Percentiles rank a stretch among this genome's conserved stretches.
Conservation (phyloP, 2,329 filamentous ascomycete genomes). For the Hypoxylon sp. region DNA sequence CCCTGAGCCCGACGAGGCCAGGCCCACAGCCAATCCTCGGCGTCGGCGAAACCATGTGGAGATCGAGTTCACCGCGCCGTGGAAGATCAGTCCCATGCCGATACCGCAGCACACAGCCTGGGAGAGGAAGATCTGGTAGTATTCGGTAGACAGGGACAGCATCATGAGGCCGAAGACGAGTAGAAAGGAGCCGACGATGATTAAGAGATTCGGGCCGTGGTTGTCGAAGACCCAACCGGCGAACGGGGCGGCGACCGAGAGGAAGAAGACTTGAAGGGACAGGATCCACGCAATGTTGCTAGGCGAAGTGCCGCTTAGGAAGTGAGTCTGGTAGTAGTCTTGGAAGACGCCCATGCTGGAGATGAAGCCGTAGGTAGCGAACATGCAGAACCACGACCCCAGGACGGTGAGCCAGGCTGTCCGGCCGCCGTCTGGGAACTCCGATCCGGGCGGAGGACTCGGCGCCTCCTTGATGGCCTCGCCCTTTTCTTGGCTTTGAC, state of each 20-base stretch:
- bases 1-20: slow-evolving; percentile 58
- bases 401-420: too few relatives aligned
- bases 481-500: too few relatives aligned
- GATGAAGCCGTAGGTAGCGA: too few relatives aligned
- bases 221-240: slow-evolving; percentile 70
- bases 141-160: slow-evolving; percentile 56
- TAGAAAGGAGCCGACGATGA: slow-evolving; percentile 59
- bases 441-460: too few relatives aligned
- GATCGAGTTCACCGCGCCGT: slow-evolving; percentile 46
- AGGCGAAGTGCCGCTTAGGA: too few relatives aligned
- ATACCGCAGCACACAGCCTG: slow-evolving; percentile 47
- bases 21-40: slow-evolving; percentile 57
- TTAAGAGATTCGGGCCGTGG: slow-evolving; percentile 64
- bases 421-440: too few relatives aligned
- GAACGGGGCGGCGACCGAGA: slow-evolving; percentile 52
- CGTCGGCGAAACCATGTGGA: slow-evolving; percentile 58
- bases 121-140: slow-evolving; percentile 52
- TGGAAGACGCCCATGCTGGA: too few relatives aligned
- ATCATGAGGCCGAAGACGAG: slow-evolving; percentile 69
- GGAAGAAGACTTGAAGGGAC: slow-evolving; percentile 56
- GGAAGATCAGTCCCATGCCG: slow-evolving; percentile 49
- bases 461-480: too few relatives aligned
- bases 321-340: too few relatives aligned
- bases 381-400: too few relatives aligned
- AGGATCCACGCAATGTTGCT: slow-evolving; percentile 69